Base-by-base conservation (phyloP, 2,329 filamentous ascomycete species). In the Botrytis tulipae region DNA sequence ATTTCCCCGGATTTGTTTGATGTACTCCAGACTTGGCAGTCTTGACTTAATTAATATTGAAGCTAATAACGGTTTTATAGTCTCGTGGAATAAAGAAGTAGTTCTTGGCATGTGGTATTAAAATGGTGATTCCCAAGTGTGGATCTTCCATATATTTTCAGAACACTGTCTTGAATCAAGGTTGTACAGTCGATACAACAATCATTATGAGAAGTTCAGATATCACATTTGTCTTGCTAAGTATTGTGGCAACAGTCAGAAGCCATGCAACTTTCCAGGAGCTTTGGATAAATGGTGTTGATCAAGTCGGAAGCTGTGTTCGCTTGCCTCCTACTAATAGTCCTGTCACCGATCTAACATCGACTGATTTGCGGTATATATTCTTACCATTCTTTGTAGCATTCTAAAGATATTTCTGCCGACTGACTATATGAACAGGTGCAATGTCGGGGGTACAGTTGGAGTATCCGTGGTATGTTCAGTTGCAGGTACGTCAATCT, bases 271-370 rank as follows among this genome's bases (percentile, higher is more conserved):
- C 74, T 29, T 76, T 76, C 35, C 75, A 76, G 70, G 67, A 76
- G 40, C 73, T 76, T n/a, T 86, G 84, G 68, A 83, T 87, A 76
- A 85, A 87, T 76, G 83, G 83, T 57, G 86, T 86, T 76, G 82
- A 76, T 70, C 70, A 75, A 81, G 83, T 76, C 81, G 83, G 78
- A 78, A 83, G 73, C 44, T 89, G 87, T 76, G 86, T 84, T 51
- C 84, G 87, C 70, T 73, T 86, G 0, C 86, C 86, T 1, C 68
- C 79, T 0, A 85, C 81, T 78, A 90, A 89, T 82, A 85, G 80
- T 20, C 87, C 87, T 6, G 83, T 89, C 9, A 84, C 82, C 20
- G 82, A 84, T 75, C 86, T 87, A 59, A 84, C 78, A 65, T 84
- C 84, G 61, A 81, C 83, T 71, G 84, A 85, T 79, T 63, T 71